Evolutionary conservation across 2,329 filamentous ascomycete genomes (phyloP), one percentile per base, ranked within the genome.

Genomic region (Apiospora hydei): DNA sequence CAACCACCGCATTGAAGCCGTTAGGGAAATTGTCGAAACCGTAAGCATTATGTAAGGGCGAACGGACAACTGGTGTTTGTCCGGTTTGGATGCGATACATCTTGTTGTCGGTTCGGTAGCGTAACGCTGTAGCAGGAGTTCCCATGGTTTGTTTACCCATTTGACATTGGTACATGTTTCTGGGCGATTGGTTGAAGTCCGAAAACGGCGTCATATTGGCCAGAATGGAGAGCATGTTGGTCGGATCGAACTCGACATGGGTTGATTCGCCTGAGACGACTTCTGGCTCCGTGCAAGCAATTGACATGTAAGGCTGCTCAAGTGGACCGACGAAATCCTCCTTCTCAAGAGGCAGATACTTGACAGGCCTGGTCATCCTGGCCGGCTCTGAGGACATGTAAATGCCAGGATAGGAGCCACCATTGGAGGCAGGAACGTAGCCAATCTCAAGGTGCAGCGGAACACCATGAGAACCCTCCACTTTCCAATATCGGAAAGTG

Each of bases 81-180:
- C 96, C 96, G 21, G 95, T 98, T 83, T 98, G 96, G 64, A 99
- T 85, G 75, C 93, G 91, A 83, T 99, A 99, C 77, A 94, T 90
- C 85, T 99, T 99, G 89, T 99, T 98, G 85, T 99, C 96, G 68
- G 95, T 97, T 80, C 96, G 91, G 84, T 97, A 93, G 72, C 91
- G 89, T 74, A 96, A 86, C 2, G 96, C 93, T 10, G 95, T 93
- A 72, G 93, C 95, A 4, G 96, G 95, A 34, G 96, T 98, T 82
- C 96, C 96, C 96, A 99, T 99, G 0, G 96, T 95, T 85, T 99
- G 96, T 82, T 99, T 99, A 85, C 94, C 95, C 96, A 98, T 98
- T 87, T 98, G 96, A 85, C 95, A 98, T 81, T 97, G 94, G 82
- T 98, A 99, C 96, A 98, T 98, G 84, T 99, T 99, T 88, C 96